Base-by-base conservation (phyloP, 2,329 filamentous ascomycete species). In the Corynespora cassiicola region DNA sequence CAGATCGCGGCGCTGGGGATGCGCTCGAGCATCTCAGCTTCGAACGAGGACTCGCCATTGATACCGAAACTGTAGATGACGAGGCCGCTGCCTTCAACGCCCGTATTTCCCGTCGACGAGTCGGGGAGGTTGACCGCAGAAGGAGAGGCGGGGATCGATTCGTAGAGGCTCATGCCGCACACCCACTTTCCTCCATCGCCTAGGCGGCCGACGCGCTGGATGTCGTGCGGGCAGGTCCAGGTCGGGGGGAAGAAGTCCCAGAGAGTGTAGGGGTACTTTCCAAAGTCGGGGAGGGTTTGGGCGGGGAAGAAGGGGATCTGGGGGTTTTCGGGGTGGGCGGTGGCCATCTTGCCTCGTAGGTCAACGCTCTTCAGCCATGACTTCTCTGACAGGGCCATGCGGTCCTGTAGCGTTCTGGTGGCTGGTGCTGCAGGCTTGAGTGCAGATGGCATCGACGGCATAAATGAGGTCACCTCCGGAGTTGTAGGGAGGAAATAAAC, bases 181-280 rank as follows among this genome's bases (percentile, higher is more conserved):
- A 65, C 60, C 61, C 61, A 65, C 47, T 65, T 65, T 10, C 61
- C 61, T 19, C 61, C 61, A 31, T 65, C 61, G 4, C 61, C 61
- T 6, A 65, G 49, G 7, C 60, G 46, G 3, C 61, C 61, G 1
- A 65, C 54, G 21, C 61, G 56, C 38, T 65, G 61, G 21, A 65
- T 47, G 39, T 65, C 61, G 24, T 63, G 61, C 8, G 61, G 61
- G 24, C 61, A 65, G 25, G 58, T 63, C 55, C 56, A 65, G 4
- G 58, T 59, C 6, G 61, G 47, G 1, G 61, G 60, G 27, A 63
- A 65, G 45, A 61, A 65, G 38, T 65, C 61, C 61, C 61, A 65
- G 24, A 65, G 47, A 0, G 60, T 64, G 47, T 49, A 64, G 1
- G 60, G 58, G 37, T 61, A 63, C 29, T 56, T 61, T 15, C 61